Percentiles rank a stretch among this genome's conserved stretches.
Evolutionary conservation across 1,139 yeast genomes (phyloP).

Genomic region (Yamadazyma trypodendri): DNA sequence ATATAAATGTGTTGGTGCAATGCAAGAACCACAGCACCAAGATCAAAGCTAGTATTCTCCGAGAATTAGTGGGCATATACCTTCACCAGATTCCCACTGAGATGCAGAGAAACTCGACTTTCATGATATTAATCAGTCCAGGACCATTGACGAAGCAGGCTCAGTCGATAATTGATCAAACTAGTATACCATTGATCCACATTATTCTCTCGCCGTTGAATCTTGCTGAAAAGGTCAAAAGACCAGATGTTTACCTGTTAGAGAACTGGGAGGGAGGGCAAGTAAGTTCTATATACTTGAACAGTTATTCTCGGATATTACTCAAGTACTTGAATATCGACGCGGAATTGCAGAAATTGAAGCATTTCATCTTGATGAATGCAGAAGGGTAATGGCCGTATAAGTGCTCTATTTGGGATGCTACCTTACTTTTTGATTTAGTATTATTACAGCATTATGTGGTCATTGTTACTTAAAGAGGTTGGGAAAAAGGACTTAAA

Average conservation of each 20-base stretch:
- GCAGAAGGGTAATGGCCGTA: no score
- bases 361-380: constrained; percentile 7
- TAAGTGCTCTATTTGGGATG: no score
- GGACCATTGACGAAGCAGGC: constrained; percentile 61
- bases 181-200: constrained; percentile 57
- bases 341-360: constrained; percentile 21
- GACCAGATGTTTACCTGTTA: constrained; percentile 30
- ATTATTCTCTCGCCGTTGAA: constrained; percentile 38
- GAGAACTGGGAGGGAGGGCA: constrained; percentile 42
- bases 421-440: no score
- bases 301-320: constrained; percentile 38
- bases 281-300: constrained; percentile 43
- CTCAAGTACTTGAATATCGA: constrained; percentile 41
- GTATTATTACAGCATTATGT: no score
- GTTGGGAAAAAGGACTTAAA: background rate
- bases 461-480: background rate
- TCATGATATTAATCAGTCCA: constrained; percentile 55
- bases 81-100: constrained; percentile 35
- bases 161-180: constrained; percentile 49
- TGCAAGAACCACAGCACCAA: constrained; percentile 53
- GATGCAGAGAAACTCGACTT: constrained; percentile 18
- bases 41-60: constrained; percentile 50
- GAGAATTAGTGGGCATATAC: constrained; percentile 61
- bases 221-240: background rate
- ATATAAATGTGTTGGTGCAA: constrained; percentile 49